These are phyloP conservation scores for Saccharomycopsis microspora DNA, from an alignment of 805 yeast species.

Conservation along the genomic window DNA sequence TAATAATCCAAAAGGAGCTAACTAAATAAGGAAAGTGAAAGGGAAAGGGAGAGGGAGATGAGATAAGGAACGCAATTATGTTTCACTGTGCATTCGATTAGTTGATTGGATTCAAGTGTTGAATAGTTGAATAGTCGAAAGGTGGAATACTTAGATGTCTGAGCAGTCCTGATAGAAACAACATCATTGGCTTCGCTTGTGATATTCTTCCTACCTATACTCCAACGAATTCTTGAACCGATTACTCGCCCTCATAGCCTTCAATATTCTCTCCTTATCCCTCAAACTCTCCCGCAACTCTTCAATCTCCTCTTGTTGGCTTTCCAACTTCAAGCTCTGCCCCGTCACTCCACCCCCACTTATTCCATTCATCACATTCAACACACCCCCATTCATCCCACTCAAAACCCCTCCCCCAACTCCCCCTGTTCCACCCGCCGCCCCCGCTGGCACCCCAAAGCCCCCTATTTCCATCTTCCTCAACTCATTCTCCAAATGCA, in stretches of 20 bases:
- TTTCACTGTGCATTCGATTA: no score
- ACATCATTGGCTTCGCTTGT: no score
- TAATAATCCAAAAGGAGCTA: no score
- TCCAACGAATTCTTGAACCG: conserved; percentile 35
- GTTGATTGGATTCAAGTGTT: no score
- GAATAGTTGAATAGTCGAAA: no score
- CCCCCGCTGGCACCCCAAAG: conserved; percentile 5
- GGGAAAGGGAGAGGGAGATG: no score
- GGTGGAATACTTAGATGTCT: no score
- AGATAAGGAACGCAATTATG: no score
- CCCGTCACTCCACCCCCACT: conserved; percentile 3
- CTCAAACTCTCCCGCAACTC: conserved; percentile 51
- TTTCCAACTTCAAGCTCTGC: conserved; percentile 26
- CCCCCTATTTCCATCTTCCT: conserved; percentile 20
- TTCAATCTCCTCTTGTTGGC: conserved; percentile 56
- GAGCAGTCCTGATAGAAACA: no score
- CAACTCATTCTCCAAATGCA: conserved; percentile 47
- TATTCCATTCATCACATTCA: background rate
- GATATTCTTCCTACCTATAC: no score
- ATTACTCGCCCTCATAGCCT: conserved; percentile 56
- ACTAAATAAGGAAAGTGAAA: no score
- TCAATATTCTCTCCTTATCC: conserved; percentile 72
- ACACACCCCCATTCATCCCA: background rate
- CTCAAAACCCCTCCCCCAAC: background rate
- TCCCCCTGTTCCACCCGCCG: background rate